Base-by-base conservation (phyloP, 768 basidiomycete genomes). In the Hysterangium stoloniferum region DNA sequence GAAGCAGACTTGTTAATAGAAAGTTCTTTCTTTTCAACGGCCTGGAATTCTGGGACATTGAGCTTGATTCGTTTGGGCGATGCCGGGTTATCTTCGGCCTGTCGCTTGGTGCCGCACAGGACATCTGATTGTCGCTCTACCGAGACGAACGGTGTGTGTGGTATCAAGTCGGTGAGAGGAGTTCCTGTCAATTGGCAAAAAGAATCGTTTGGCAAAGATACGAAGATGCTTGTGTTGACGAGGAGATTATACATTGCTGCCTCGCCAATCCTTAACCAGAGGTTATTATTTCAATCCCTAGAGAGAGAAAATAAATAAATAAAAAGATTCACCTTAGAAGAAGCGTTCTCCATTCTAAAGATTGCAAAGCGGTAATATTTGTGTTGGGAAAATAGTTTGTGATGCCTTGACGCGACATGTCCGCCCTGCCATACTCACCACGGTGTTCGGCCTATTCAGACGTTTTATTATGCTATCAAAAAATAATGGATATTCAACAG, bases 101-200 rank as follows among this genome's bases (percentile, higher is more conserved):
- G 27, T 53, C 52, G 28, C 43, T 45, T 12, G 52, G 42, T 36
- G 28, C 43, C 9, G 34, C 42, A 12, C 54, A 6, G 17, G 24
- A 19, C 22, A 45, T 38, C 44, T 25, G 42, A 20, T n/a, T 2
- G 17, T 44, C 25, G 42, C 27, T 44, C 28, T 44, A 27, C 22
- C 27, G 36, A 5, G 3, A 35, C 4, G 29, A 38, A 29, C 22
- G 47, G 31, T 25, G 38, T 36, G 20, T 64, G 64, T 57, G 66
- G 56, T 12, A 64, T 66, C 1, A 68, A 56, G 32, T 74, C 71
- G 22, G 80, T 68, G 20, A 95, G 62, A 0, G 86, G 82, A 31
- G 71, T 70, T 4, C 94, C 94, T 0, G 83, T 78, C 52, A 96
- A 62, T 64, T 98, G 94, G 54, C 86, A 86, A 32, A 84, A 75